Base-by-base conservation (phyloP, 768 basidiomycete genomes). In the Nevesoporus exiguus region DNA sequence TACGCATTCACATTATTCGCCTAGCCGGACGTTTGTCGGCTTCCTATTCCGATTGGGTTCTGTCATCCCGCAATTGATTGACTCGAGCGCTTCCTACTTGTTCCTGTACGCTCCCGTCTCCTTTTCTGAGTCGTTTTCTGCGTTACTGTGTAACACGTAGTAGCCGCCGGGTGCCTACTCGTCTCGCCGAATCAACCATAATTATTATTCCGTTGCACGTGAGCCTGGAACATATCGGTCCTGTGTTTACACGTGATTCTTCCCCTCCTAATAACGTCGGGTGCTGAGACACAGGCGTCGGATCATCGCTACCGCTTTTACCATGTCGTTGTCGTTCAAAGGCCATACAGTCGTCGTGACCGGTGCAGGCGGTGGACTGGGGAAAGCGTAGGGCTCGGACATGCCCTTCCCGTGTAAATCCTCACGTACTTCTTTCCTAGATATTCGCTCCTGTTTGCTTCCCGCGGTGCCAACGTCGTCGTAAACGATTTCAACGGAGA, bases 351-450 rank as follows among this genome's bases (percentile, higher is more conserved):
- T 94, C 53, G 82, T 99, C 59, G 76, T 98, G 59, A 99, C 97
- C 40, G 97, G 97, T 43, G 95, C 94, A 40, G 97, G 97, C 14
- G 93, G 93, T 56, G 97, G 97, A 15, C 79, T 99, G 14, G 97
- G 97, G 41, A 88, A 84, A 75, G 82, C 90, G 90, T 98, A 66
- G 63, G 90, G 80, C 19, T 39, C 17, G 17, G n/a, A 1, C 0
- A 14, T 19, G 19, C 24, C 40, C 11, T 24, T 11, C 22, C 40
- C 11, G 27, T 29, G 27, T 29, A 8, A 29, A 29, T 29, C 4
- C 8, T 29, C 4, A 29, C 8, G 34, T 27, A 50, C 36, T 54
- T 47, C 39, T 33, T 53, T 49, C 41, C 1, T 66, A 93, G 95
- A 8, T 96, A 98, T 73, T 90, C 94, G 1, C 76, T 91, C 47